Evolutionary conservation across 1,284 basidiomycete species (phyloP).

Genomic region (Tylopilus sp.): DNA sequence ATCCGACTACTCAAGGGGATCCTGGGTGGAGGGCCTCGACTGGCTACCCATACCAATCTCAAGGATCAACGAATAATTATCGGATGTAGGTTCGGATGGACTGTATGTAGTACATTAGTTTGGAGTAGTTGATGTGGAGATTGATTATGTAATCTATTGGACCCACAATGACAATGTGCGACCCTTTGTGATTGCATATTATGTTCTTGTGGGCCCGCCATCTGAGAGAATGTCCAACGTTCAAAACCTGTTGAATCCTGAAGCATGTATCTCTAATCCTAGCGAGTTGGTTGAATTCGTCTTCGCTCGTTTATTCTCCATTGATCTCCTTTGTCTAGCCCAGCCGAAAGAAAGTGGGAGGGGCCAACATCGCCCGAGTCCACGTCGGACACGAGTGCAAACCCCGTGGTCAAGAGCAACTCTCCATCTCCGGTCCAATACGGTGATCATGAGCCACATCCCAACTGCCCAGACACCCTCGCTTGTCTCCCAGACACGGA

Average conservation of each 20-base stretch:
- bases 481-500: constrained; percentile 71
- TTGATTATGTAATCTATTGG: constrained; percentile 31
- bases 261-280: constrained; percentile 35
- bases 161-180: constrained; percentile 30
- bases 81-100: constrained; percentile 13
- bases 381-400: constrained; percentile 23
- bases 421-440: constrained; percentile 12
- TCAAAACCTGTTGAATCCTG: constrained; percentile 51
- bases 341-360: constrained; percentile 15
- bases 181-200: constrained; percentile 1
- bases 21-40: constrained; percentile 22
- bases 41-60: constrained; percentile 22
- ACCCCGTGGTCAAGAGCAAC: constrained; percentile 8
- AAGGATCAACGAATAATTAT: constrained; percentile 19
- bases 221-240: constrained; percentile 47
- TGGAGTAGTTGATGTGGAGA: too few species aligned
- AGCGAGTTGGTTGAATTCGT: constrained; percentile 36
- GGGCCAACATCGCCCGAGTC: constrained; percentile 23
- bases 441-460: constrained; percentile 55
- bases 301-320: constrained; percentile 8
- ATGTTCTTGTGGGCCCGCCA: constrained; percentile 12
- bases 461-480: constrained; percentile 69
- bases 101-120: not conserved
- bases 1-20: constrained; percentile 13
- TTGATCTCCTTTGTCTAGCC: constrained; percentile 26